A percentile compares a stretch with the other conserved stretches of the same genome.
Evolutionary conservation across 2,329 filamentous ascomycete species (phyloP).

Genomic region (Talaromyces amestolkiae): DNA sequence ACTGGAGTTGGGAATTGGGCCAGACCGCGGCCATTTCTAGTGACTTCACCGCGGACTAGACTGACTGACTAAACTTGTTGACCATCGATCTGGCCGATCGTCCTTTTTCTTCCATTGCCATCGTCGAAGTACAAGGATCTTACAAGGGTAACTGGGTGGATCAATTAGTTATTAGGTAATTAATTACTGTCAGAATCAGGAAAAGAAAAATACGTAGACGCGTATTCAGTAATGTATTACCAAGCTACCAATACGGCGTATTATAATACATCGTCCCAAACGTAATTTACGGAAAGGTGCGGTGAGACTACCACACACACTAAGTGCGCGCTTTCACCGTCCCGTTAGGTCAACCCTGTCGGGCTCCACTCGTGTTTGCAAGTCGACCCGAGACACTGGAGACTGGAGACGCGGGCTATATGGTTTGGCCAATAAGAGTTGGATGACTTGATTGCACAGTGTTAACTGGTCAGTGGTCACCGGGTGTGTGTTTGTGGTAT

Average conservation of each 20-base stretch:
- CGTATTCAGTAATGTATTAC: neutral
- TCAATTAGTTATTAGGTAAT: neutral
- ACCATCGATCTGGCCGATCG: constrained; percentile 1
- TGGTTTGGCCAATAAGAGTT: neutral
- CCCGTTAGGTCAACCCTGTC: neutral
- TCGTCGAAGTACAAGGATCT: neutral
- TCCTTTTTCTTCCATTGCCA: neutral
- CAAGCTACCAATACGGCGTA: neutral
- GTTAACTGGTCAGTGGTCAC: neutral
- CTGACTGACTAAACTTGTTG: no score
- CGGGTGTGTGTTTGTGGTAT: neutral
- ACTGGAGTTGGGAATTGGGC: neutral
- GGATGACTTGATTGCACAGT: neutral
- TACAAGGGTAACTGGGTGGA: neutral
- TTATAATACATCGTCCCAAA: neutral
- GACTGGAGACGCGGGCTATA: neutral
- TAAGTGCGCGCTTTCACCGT: neutral
- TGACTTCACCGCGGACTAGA: neutral
- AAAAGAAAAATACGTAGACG: neutral
- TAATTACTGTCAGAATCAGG: neutral
- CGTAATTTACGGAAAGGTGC: neutral
- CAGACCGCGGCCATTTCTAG: neutral
- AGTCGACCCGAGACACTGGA: constrained; percentile 16
- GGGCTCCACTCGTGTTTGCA: constrained; percentile 9
- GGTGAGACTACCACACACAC: constrained; percentile 5